Evolutionary conservation across 2,329 filamentous ascomycete genomes (phyloP).

Genomic region (Boeremia exigua): DNA sequence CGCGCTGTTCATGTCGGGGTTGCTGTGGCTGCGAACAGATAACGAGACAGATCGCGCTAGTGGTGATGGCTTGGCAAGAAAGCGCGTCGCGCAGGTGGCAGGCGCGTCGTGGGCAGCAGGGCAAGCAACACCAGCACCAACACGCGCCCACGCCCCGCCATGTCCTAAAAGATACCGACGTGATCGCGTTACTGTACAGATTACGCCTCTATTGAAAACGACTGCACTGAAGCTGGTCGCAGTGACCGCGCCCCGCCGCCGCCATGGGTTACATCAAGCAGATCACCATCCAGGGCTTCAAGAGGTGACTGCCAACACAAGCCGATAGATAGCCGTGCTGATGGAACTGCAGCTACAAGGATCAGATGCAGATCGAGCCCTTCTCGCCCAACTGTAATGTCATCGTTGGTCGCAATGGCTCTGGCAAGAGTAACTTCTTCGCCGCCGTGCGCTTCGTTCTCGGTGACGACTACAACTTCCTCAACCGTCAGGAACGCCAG

Average conservation of each 20-base stretch:
- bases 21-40: not conserved
- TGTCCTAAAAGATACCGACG: constrained; percentile 23
- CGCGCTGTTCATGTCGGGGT: too few species aligned
- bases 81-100: constrained; percentile 28
- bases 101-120: constrained; percentile 28
- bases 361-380: constrained; percentile 97
- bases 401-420: constrained; percentile 98
- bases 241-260: constrained; percentile 22
- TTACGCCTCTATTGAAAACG: not conserved
- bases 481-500: constrained; percentile 94
- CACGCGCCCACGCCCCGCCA: constrained; percentile 20
- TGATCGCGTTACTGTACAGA: constrained; percentile 17
- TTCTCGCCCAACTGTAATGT: constrained; percentile 98
- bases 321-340: not conserved
- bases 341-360: constrained; percentile 79
- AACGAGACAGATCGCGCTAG: not conserved
- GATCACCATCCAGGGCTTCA: constrained; percentile 99
- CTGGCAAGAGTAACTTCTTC: constrained; percentile 99
- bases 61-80: constrained; percentile 22
- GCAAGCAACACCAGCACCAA: constrained; percentile 12
- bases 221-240: constrained; percentile 9
- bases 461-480: constrained; percentile 94
- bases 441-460: constrained; percentile 98
- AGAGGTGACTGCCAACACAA: constrained; percentile 69
- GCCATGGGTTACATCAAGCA: constrained; percentile 84